Conservation (phyloP, 306 rosid species). For the Astragalus glycyphyllos region DNA sequence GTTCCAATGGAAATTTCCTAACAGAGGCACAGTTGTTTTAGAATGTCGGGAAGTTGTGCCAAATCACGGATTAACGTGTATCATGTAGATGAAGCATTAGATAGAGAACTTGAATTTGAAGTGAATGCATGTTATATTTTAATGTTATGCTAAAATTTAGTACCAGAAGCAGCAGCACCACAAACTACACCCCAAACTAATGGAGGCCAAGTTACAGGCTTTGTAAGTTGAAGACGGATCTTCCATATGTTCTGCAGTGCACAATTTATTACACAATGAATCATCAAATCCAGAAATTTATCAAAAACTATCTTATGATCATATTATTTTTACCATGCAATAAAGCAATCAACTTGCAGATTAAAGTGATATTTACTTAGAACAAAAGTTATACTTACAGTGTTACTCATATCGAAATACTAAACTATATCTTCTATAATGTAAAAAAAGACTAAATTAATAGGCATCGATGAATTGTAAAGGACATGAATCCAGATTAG, state of each 20-base stretch:
- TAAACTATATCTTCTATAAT: neutral
- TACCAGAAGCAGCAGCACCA: constrained; percentile 99
- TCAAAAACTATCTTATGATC: neutral
- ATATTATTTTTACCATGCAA: constrained; percentile 13
- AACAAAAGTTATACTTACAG: neutral
- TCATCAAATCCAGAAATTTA: constrained; percentile 17
- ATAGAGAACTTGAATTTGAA: constrained; percentile 17
- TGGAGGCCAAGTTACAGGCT: constrained; percentile 99
- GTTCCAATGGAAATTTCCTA: constrained; percentile 96
- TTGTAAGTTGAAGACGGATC: constrained; percentile 96
- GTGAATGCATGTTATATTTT: constrained; percentile 19
- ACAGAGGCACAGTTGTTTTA: constrained; percentile 32
- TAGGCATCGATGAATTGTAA: neutral
- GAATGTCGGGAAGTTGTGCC: constrained; percentile 28
- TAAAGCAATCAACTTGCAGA: constrained; percentile 15
- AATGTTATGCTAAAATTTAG: constrained; percentile 14
- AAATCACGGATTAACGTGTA: constrained; percentile 26
- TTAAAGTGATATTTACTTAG: neutral
- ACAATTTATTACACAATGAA: constrained; percentile 42
- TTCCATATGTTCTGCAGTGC: constrained; percentile 96
- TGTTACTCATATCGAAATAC: neutral
- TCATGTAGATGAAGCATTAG: constrained; percentile 34
- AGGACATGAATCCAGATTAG: neutral
- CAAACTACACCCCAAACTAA: constrained; percentile 98
- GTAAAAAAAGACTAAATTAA: neutral